Conservation (phyloP, 805 yeast genomes). For the Jamesozyma piceae region DNA sequence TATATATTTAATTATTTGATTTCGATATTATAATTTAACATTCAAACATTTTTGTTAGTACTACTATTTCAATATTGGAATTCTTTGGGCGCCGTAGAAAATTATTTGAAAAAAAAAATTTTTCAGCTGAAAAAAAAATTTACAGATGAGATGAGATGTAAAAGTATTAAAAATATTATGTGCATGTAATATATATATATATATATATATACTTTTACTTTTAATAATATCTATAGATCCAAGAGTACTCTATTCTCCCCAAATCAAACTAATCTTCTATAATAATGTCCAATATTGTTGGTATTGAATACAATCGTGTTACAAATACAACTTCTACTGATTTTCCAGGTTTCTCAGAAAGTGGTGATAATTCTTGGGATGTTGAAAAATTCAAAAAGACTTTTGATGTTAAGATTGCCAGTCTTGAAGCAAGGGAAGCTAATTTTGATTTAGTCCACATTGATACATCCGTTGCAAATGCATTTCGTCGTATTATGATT, state of each 20-base stretch:
- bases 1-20: too few species aligned
- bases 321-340: slow-evolving; percentile 83
- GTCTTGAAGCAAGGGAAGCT: slow-evolving; percentile 57
- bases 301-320: slow-evolving; percentile 83
- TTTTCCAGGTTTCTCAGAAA: slow-evolving; percentile 72
- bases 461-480: slow-evolving; percentile 91
- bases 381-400: slow-evolving; percentile 64
- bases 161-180: background rate
- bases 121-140: background rate
- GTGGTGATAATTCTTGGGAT: slow-evolving; percentile 68
- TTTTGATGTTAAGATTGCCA: slow-evolving; percentile 58
- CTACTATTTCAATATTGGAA: background rate
- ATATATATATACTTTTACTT: too few species aligned
- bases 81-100: background rate
- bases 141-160: slow-evolving; percentile 4
- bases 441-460: slow-evolving; percentile 80
- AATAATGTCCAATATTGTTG: slow-evolving; percentile 50
- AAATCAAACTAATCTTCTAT: too few species aligned
- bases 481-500: slow-evolving; percentile 93
- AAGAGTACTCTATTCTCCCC: too few species aligned
- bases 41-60: too few species aligned
- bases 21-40: too few species aligned
- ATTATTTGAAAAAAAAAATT: slow-evolving; percentile 1
- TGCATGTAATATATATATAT: too few species aligned
- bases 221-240: too few species aligned